A percentile compares a stretch with the other conserved stretches of the same genome.
Conservation (phyloP, 768 basidiomycete genomes). For the Psilocybe azurescens region DNA sequence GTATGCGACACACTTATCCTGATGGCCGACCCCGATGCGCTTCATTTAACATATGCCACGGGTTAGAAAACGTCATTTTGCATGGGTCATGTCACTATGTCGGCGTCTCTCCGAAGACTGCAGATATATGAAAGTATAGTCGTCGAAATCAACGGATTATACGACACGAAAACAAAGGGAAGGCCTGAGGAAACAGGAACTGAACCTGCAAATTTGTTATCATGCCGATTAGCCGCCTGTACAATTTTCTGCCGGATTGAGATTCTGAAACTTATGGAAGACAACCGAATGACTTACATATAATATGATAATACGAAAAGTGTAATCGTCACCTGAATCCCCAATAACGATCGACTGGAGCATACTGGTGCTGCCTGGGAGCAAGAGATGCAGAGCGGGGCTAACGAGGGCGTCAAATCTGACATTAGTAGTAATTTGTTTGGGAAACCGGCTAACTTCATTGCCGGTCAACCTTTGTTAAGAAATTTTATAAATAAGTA, state of each 20-base stretch:
- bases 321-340: too few species aligned
- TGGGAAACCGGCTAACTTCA: too few species aligned
- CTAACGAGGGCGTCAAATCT: too few species aligned
- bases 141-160: neutral
- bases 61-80: neutral
- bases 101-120: neutral
- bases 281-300: neutral
- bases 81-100: neutral
- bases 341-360: too few species aligned
- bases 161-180: too few species aligned
- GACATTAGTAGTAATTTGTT: too few species aligned
- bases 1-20: neutral
- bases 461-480: too few species aligned
- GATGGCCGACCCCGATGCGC: constrained; percentile 11
- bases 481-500: too few species aligned
- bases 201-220: neutral
- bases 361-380: too few species aligned
- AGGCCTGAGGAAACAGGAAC: neutral
- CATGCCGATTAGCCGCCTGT: neutral
- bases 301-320: neutral
- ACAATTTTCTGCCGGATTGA: neutral
- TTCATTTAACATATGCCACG: neutral
- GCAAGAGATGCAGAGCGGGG: too few species aligned
- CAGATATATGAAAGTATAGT: neutral
- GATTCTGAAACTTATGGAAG: neutral